phyloP scores from a whole-genome alignment of 108 stramenopile genomes.

The Schizochytrium sp. region DNA sequence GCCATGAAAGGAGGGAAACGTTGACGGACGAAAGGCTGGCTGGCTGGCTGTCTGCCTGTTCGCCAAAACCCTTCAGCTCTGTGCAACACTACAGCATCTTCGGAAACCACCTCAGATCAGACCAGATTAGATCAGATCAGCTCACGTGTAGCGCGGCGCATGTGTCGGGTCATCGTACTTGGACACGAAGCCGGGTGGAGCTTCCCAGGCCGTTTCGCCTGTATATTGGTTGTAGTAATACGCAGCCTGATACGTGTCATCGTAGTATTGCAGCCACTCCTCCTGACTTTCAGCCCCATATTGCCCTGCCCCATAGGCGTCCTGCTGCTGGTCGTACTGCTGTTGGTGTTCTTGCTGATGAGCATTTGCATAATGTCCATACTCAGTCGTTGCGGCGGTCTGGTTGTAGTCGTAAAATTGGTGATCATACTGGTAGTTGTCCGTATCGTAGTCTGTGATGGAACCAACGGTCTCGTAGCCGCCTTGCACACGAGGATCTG shows the following conservation, averaged over 20 bases:
- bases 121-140: no score
- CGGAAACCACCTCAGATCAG: no score
- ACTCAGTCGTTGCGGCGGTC: background rate
- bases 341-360: background rate
- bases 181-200: background rate
- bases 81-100: no score
- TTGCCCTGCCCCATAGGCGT: background rate
- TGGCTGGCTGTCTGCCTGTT: no score
- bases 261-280: constrained; percentile 35
- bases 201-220: constrained; percentile 30
- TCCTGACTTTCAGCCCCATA: background rate
- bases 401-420: background rate
- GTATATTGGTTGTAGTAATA: constrained; percentile 32
- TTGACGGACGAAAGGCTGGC: no score
- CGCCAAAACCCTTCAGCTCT: no score
- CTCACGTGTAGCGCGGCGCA: background rate
- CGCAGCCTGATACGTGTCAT: constrained; percentile 24
- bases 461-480: background rate
- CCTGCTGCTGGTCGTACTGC: background rate
- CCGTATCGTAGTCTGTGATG: background rate
- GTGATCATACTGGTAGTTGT: background rate
- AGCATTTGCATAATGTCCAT: background rate
- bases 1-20: no score
- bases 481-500: constrained; percentile 22
- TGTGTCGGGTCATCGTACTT: background rate